Percentiles rank a stretch among this genome's conserved stretches.
phyloP scores from a whole-genome alignment of 2,329 filamentous ascomycete genomes.

The Beauveria australis region DNA sequence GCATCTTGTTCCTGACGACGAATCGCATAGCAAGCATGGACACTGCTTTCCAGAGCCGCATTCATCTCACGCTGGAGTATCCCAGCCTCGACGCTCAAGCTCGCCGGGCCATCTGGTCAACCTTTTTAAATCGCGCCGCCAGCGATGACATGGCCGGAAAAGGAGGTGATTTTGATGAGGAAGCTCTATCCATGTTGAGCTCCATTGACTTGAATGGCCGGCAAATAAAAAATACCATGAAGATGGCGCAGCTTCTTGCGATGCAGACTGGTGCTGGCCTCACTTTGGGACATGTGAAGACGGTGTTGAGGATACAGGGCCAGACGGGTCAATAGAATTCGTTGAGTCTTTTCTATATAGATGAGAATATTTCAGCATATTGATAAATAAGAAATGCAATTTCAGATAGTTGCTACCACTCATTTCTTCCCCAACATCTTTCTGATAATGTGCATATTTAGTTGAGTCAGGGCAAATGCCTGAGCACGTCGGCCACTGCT shows the following conservation, averaged over 20 bases:
- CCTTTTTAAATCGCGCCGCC: slow-evolving; percentile 68
- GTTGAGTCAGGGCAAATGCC: too few species aligned
- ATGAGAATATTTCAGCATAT: background rate
- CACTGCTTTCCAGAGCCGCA: slow-evolving; percentile 80
- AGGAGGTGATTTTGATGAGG: slow-evolving; percentile 51
- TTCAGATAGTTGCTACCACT: too few species aligned
- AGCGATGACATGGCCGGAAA: slow-evolving; percentile 51
- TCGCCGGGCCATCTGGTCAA: slow-evolving; percentile 71
- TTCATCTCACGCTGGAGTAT: slow-evolving; percentile 78
- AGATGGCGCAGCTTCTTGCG: slow-evolving; percentile 74
- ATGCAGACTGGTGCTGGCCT: slow-evolving; percentile 64
- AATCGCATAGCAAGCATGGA: slow-evolving; percentile 85
- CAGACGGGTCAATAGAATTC: background rate
- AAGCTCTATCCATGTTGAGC: slow-evolving; percentile 59
- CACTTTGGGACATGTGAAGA: slow-evolving; percentile 69
- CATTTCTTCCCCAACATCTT: too few species aligned
- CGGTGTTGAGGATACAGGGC: slow-evolving; percentile 69
- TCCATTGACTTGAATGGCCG: slow-evolving; percentile 54
- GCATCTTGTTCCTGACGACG: slow-evolving; percentile 82
- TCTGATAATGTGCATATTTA: too few species aligned
- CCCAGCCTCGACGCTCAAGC: slow-evolving; percentile 64
- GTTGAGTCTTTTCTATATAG: background rate
- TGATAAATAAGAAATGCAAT: too few species aligned
- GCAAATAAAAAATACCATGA: slow-evolving; percentile 86
- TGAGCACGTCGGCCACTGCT: too few species aligned